Evolutionary conservation across 2,329 filamentous ascomycete genomes (phyloP), one percentile per base, ranked within the genome.

Genomic region (Biscogniauxia mediterranea): DNA sequence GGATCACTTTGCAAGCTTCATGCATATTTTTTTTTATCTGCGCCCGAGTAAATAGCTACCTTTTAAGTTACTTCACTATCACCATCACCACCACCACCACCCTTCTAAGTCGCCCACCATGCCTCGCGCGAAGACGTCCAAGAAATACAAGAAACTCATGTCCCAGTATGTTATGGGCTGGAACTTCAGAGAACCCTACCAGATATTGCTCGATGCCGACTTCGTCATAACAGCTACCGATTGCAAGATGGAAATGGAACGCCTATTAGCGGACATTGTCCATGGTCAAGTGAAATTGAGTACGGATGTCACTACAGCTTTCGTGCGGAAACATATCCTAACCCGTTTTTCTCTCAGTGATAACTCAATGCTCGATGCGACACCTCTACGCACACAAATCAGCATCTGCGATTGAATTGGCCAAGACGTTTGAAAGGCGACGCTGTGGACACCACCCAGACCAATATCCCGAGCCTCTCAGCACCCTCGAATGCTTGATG

Each of bases 171-270:
- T 89, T 73, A 84, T 94, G 75, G 88, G 87, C 63, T 97, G 96
- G 74, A 89, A 90, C 63, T 97, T 97, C 76, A 91, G 93, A 69
- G 91, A 95, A 78, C 93, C 95, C 11, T 98, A 97, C 79, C 95
- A 98, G 79, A 89, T 96, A 56, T 81, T 97, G 52, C 88, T 97
- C 63, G 93, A 97, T 73, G 91, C 92, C 61, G 87, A 93, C 66
- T 91, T 98, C 69, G 85, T 98, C 56, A 84, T 86, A 71, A 92
- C 96, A 74, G 88, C 93, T 21, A 86, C 89, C 66, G 85, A 86
- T 55, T 95, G 91, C 80, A 95, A 94, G 71, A 97, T 97, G 90
- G 90, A 96, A 64, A 81, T 97, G n/a, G 80, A 90, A 55, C 83
- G 85, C 46, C 86, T 89, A 21, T 80, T 97, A 28, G 86, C 93